Base-by-base conservation (phyloP, 208 protist genomes). In the Wallacemonas sp. region DNA sequence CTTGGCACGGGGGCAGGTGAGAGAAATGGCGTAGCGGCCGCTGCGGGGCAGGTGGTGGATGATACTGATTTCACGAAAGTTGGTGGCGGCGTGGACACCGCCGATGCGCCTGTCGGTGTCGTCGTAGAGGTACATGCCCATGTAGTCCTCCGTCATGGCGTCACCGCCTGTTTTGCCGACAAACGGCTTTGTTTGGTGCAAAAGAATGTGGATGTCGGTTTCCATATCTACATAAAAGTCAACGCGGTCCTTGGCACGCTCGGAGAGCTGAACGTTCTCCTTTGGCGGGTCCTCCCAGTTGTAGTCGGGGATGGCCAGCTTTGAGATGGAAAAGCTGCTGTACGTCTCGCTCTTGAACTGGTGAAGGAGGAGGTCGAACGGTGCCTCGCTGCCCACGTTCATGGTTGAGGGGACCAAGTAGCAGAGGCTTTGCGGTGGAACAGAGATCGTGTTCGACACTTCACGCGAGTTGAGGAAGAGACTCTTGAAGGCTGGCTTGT, bases 51-150 rank as follows among this genome's bases (percentile, higher is more conserved):
- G 61, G 38, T 72, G 78, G 32, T 90, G 78, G 14, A 88, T 79
- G 58, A 91, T 30, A 55, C 83, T 83, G n/a, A 81, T 88, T 44
- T 94, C 88, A n/a, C 88, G 85, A 49, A 83, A 94, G 69, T 94
- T 94, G 17, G 85, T 94, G 3, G 88, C 88, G 3, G 79, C 76
- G 46, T 85, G 74, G 29, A 92, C 82, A 39, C 82, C 85, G 41
- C 64, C 61, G n/a, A 94, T 76, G 29, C 68, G 69, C 12, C 74
- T 47, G 52, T 92, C 78, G 9, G 69, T 71, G 46, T 81, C 76
- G 49, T 90, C 76, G 78, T 94, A 92, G 36, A 94, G 75, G 77
- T 94, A 94, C 75, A 90, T 81, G 44, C 88, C 88, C 68, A 91
- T 76, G 69, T 79, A 94, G 54, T 90, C 77, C 49, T 91, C 78